These are phyloP conservation scores for Panicum hallii DNA, from an alignment of 202 grass and related monocot species.

Conservation along the genomic window DNA sequence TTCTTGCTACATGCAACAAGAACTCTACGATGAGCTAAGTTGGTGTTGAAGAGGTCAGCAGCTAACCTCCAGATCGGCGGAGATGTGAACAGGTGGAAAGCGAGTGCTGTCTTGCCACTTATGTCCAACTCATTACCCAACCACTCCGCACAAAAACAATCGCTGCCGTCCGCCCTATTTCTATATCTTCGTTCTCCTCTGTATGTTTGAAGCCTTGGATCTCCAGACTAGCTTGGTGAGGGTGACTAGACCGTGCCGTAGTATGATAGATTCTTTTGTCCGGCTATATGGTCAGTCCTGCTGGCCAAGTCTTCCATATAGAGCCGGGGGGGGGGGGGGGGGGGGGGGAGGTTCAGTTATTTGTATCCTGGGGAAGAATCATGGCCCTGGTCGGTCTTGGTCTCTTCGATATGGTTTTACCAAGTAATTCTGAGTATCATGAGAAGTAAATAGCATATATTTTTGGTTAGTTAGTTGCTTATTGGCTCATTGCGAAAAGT, in stretches of 20 bases:
- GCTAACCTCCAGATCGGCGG: neutral
- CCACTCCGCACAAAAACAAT: neutral
- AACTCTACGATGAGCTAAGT: neutral
- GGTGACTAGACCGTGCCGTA: constrained; percentile 15
- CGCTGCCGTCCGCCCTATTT: constrained; percentile 40
- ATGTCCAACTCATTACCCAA: constrained; percentile 43
- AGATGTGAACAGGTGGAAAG: constrained; percentile 39
- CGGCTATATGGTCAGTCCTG: neutral
- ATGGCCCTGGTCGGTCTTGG: neutral
- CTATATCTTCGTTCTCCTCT: neutral
- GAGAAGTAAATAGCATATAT: neutral
- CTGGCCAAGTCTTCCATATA: neutral
- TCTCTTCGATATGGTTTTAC: neutral
- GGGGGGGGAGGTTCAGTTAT: neutral
- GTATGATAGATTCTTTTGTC: constrained; percentile 3
- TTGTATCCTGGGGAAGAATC: constrained; percentile 8
- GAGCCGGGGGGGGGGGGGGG: neutral
- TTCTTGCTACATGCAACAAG: neutral
- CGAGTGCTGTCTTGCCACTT: constrained; percentile 40
- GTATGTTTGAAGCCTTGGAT: constrained; percentile 27
- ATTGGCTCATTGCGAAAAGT: neutral
- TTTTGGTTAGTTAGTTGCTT: neutral
- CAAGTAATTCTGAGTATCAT: neutral
- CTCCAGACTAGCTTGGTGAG: constrained; percentile 22
- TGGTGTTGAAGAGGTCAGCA: constrained; percentile 26